Evolutionary conservation across 2,329 filamentous ascomycete species (phyloP), one percentile per base, ranked within the genome.

Genomic region (Achaetomium macrosporum): DNA sequence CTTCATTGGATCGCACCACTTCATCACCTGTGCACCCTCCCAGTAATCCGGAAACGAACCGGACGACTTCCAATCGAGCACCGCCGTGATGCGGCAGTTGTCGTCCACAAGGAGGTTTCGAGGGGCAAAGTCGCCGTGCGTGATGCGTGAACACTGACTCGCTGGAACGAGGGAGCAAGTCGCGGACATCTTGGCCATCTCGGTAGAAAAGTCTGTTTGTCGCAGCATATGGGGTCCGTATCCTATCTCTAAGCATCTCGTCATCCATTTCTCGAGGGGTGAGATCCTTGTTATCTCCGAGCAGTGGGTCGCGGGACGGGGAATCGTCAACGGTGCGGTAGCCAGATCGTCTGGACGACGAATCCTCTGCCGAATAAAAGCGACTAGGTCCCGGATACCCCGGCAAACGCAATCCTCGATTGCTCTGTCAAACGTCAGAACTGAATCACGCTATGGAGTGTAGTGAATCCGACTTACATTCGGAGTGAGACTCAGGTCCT

Each of bases 41-140:
- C 37, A 42, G 17, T 49, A 42, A 29, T 42, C 46, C 2, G 46
- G 37, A 16, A 49, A 48, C 46, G 25, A 49, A n/a, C 46, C 37
- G 9, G 46, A 31, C 3, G 15, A 33, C 37, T 49, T 37, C 36
- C 36, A 49, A 16, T 49, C 47, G 2, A 42, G 36, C 25, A 49
- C 37, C 7, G 25, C 47, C 15, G 29, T 42, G 25, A 42, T 49
- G 20, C 37, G 47, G 29, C 47, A 25, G 37, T 25, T 19, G 6
- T 33, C 39, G 30, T 49, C 47, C 25, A 49, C 37, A n/a, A 49
- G 33, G n/a, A 49, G 35, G n/a, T 42, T 42, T 15, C 47, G 25
- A 3, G 37, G 37, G 5, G 47, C 47, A 7, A 49, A 7, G 37
- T 49, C 36, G 20, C 46, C 46, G n/a, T n/a, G n/a, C n/a, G n/a